Evolutionary conservation across 768 basidiomycete genomes (phyloP).

Genomic region (Atractiella rhizophila): DNA sequence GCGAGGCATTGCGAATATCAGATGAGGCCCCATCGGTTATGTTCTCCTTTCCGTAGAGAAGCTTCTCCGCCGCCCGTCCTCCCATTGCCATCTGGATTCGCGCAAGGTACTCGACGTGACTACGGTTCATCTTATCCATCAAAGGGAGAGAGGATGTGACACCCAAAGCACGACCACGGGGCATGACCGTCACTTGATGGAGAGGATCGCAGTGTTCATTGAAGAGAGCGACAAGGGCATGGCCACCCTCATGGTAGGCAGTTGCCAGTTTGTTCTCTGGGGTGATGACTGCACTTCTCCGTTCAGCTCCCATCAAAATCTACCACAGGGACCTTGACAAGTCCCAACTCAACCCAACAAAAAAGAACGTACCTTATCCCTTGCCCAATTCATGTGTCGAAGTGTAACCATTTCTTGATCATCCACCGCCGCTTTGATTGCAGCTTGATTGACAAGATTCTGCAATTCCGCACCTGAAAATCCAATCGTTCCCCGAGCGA

Average conservation of each 20-base stretch:
- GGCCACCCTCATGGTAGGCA: slow-evolving; percentile 63
- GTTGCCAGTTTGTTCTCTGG: slow-evolving; percentile 63
- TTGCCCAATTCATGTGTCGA: slow-evolving; percentile 93
- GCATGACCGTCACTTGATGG: slow-evolving; percentile 93
- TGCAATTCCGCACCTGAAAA: slow-evolving; percentile 94
- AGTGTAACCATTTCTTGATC: slow-evolving; percentile 42
- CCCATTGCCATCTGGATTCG: slow-evolving; percentile 79
- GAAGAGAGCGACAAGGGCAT: slow-evolving; percentile 46
- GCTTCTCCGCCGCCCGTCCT: slow-evolving; percentile 79
- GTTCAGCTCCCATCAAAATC: slow-evolving; percentile 88
- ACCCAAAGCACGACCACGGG: slow-evolving; percentile 79
- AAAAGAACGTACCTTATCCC: slow-evolving; percentile 27
- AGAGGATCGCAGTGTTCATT: slow-evolving; percentile 88
- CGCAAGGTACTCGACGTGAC: slow-evolving; percentile 50
- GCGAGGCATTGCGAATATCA: slow-evolving; percentile 57
- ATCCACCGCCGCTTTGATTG: slow-evolving; percentile 79
- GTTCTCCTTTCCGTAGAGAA: slow-evolving; percentile 23
- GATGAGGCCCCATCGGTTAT: slow-evolving; percentile 79
- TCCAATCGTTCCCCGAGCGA: slow-evolving; percentile 82
- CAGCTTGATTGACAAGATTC: slow-evolving; percentile 87
- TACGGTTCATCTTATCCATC: slow-evolving; percentile 41
- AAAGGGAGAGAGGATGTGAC: slow-evolving; percentile 27
- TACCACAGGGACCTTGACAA: slow-evolving; percentile 35
- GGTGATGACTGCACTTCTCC: slow-evolving; percentile 68
- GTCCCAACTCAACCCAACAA: not conserved